phyloP scores from a whole-genome alignment of 768 basidiomycete genomes.

The Suillus subluteus region DNA sequence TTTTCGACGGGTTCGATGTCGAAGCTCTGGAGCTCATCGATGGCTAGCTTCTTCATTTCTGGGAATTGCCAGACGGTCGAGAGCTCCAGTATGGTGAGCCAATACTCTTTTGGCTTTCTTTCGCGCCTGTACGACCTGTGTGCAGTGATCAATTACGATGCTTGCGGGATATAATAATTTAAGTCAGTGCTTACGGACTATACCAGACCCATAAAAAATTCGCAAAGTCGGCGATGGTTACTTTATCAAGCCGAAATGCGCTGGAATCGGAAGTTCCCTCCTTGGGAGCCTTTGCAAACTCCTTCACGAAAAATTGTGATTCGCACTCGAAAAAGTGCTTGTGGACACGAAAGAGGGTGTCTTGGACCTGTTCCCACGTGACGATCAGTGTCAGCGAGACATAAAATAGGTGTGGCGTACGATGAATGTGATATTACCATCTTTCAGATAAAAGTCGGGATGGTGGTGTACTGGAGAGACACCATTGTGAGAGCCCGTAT shows the following conservation, averaged over 20 bases:
- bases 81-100: constrained; percentile 58
- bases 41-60: constrained; percentile 52
- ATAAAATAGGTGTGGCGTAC: background rate
- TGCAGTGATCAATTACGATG: background rate
- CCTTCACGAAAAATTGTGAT: constrained; percentile 32
- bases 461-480: background rate
- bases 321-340: constrained; percentile 34
- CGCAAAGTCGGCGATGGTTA: constrained; percentile 43
- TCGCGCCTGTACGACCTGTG: constrained; percentile 58
- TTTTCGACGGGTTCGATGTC: constrained; percentile 52
- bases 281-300: constrained; percentile 20
- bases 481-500: background rate
- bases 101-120: constrained; percentile 50
- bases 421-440: background rate
- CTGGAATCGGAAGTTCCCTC: background rate
- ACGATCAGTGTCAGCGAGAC: background rate
- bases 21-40: constrained; percentile 57
- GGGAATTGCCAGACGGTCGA: constrained; percentile 58
- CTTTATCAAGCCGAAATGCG: constrained; percentile 23
- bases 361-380: background rate
- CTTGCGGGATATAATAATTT: background rate
- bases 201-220: constrained; percentile 59
- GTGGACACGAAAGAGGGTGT: background rate
- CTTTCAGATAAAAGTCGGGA: background rate
- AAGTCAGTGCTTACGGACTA: constrained; percentile 44